These are phyloP conservation scores for Verticillium nubilum DNA, from an alignment of 2,329 filamentous ascomycete genomes.

Conservation along the genomic window DNA sequence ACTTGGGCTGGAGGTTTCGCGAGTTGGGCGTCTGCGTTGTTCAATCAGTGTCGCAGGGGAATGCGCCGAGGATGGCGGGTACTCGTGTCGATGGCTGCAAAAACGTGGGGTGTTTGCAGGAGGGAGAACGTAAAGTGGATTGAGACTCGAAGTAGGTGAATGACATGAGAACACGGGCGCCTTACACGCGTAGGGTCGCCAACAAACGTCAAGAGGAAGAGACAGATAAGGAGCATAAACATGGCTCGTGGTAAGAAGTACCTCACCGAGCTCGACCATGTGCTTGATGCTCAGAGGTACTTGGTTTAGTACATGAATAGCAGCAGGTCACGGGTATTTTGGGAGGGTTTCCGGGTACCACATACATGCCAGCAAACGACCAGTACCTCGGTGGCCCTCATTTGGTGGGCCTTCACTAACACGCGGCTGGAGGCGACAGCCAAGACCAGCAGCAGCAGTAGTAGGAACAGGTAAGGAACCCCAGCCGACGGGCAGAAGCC, in stretches of 20 bases:
- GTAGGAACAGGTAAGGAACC: no score
- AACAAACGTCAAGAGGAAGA: neutral
- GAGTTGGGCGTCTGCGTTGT: conserved; percentile 12
- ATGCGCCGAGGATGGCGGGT: conserved; percentile 14
- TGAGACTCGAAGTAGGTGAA: neutral
- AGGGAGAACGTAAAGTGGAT: conserved; percentile 17
- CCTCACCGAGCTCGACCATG: neutral
- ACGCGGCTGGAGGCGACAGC: neutral
- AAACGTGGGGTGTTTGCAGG: conserved; percentile 32
- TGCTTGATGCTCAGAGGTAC: neutral
- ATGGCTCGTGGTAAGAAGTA: neutral
- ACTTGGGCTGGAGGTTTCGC: neutral
- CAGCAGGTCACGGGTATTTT: neutral
- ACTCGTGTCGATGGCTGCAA: conserved; percentile 19
- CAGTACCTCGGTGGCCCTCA: no score
- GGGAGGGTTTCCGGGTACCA: no score
- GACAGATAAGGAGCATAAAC: neutral
- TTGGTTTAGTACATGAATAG: no score
- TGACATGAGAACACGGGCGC: neutral
- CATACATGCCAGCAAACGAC: no score
- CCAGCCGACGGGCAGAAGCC: neutral
- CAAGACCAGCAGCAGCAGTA: neutral
- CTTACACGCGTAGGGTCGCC: conserved; percentile 13
- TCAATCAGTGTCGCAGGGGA: conserved; percentile 11
- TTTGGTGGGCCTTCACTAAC: neutral